Evolutionary conservation across 2,329 filamentous ascomycete species (phyloP).

Genomic region (Teratosphaeria destructans): DNA sequence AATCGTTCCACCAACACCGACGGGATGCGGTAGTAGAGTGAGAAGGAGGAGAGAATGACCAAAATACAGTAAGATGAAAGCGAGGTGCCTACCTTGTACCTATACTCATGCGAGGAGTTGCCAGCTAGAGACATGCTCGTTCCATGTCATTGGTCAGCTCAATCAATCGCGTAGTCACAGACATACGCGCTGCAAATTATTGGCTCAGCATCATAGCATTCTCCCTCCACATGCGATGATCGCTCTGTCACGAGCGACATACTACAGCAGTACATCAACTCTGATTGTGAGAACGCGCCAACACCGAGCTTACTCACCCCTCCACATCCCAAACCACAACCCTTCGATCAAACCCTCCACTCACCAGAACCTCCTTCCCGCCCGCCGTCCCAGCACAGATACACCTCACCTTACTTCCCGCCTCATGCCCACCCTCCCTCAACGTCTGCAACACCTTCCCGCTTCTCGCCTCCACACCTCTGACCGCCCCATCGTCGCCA

Average conservation of each 20-base stretch:
- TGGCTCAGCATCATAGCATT: not conserved
- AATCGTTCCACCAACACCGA: not conserved
- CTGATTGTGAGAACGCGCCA: not conserved
- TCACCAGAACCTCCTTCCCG: conserved; percentile 44
- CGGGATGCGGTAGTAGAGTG: not conserved
- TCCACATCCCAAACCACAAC: conserved; percentile 45
- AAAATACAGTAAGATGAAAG: not conserved
- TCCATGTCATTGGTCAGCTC: not conserved
- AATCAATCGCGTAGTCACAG: not conserved
- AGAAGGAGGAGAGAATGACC: not conserved
- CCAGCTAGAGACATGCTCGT: not conserved
- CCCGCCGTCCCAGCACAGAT: conserved; percentile 44
- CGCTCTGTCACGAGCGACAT: not conserved
- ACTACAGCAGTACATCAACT: not conserved
- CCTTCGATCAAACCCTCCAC: conserved; percentile 54
- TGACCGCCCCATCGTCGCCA: conserved; percentile 52
- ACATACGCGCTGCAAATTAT: not conserved
- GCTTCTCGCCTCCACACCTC: conserved; percentile 48
- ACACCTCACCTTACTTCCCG: conserved; percentile 48
- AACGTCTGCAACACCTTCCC: conserved; percentile 46
- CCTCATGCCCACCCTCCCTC: conserved; percentile 38
- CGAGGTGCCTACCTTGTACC: not conserved
- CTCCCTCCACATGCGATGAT: not conserved
- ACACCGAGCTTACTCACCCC: not conserved
- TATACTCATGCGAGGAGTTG: not conserved